phyloP scores from a whole-genome alignment of 1,284 basidiomycete genomes.

The Leccinum glutinopallens region DNA sequence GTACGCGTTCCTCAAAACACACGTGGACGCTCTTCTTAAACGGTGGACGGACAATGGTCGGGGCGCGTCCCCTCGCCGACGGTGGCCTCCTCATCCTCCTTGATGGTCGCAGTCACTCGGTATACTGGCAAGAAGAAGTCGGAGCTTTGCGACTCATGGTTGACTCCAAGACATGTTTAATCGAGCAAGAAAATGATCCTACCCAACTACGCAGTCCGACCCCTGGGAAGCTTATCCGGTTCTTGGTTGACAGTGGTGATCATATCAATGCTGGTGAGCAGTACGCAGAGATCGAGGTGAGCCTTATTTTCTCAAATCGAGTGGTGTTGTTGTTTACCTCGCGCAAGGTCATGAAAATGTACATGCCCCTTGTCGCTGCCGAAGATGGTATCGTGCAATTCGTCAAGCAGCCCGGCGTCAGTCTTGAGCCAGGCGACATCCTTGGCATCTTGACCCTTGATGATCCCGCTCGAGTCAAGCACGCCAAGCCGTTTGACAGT shows the following conservation, averaged over 20 bases:
- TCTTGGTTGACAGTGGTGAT: constrained; percentile 95
- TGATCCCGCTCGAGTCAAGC: constrained; percentile 95
- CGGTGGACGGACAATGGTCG: constrained; percentile 89
- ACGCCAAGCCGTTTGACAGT: constrained; percentile 97
- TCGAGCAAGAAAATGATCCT: constrained; percentile 99
- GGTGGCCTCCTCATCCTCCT: constrained; percentile 93
- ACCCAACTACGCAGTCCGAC: constrained; percentile 96
- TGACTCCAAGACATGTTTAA: constrained; percentile 95
- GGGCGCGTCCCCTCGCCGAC: constrained; percentile 89
- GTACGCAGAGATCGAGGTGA: constrained; percentile 97
- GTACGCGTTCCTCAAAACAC: constrained; percentile 85
- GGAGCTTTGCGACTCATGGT: constrained; percentile 93
- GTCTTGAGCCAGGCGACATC: constrained; percentile 96
- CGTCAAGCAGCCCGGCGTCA: constrained; percentile 97
- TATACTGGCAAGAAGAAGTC: constrained; percentile 99
- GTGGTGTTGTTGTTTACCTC: constrained; percentile 24
- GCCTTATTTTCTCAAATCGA: constrained; percentile 19
- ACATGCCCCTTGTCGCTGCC: constrained; percentile 95
- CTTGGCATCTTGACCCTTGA: constrained; percentile 97
- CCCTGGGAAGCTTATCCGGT: constrained; percentile 95
- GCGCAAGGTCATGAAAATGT: constrained; percentile 95
- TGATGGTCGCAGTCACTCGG: constrained; percentile 93
- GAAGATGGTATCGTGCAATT: constrained; percentile 97
- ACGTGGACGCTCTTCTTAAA: constrained; percentile 97
- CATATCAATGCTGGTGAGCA: constrained; percentile 95